phyloP scores from a whole-genome alignment of 176 grass and related monocot species.

The Urochloa ruziziensis region DNA sequence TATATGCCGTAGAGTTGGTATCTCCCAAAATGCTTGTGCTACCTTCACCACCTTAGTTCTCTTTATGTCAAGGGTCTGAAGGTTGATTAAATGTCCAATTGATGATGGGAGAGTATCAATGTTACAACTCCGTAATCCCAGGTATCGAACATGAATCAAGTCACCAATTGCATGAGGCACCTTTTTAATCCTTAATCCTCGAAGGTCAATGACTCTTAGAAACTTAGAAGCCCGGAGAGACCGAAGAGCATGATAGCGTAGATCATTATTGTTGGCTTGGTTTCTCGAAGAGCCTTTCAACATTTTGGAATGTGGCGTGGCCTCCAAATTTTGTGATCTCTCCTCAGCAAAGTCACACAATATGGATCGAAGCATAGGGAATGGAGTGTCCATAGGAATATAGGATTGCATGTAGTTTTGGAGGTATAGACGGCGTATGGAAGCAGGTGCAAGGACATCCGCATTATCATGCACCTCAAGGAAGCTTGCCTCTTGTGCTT shows the following conservation, averaged over 20 bases:
- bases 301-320: too few relatives aligned
- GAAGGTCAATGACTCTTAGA: conserved; percentile 37
- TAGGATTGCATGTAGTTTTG: too few relatives aligned
- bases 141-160: conserved; percentile 44
- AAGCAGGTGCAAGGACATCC: too few relatives aligned
- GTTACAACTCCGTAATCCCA: conserved; percentile 1
- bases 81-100: conserved; percentile 33
- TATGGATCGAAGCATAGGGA: conserved; percentile 39
- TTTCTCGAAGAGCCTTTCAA: too few relatives aligned
- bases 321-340: too few relatives aligned
- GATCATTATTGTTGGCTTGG: too few relatives aligned
- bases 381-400: conserved; percentile 17
- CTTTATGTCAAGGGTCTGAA: conserved; percentile 44
- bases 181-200: neutral
- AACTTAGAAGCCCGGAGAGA: too few relatives aligned
- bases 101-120: conserved; percentile 12
- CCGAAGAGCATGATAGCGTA: too few relatives aligned
- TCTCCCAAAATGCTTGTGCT: conserved; percentile 25
- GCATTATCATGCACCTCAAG: conserved; percentile 35
- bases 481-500: conserved; percentile 41
- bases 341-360: conserved; percentile 40
- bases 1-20: conserved; percentile 26
- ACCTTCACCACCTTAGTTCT: neutral
- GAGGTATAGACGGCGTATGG: conserved; percentile 20
- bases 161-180: conserved; percentile 16